These are phyloP conservation scores for Coriaria nepalensis DNA, from an alignment of 306 rosid genomes.

Conservation along the genomic window DNA sequence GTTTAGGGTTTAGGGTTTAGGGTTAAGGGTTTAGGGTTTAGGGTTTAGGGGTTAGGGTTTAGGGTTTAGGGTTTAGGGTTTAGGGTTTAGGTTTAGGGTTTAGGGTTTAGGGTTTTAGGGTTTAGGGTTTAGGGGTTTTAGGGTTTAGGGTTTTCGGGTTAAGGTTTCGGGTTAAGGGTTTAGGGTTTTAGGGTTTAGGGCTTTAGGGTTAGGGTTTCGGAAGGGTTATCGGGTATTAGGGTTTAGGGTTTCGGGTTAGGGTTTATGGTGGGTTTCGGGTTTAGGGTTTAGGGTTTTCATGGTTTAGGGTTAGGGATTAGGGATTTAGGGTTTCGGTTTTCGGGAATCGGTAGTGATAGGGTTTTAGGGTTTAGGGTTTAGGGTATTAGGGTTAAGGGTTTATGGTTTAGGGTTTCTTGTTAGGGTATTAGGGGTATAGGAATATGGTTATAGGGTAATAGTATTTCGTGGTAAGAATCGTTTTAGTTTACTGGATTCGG, in stretches of 20 bases:
- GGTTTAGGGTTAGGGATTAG: constrained; percentile 8
- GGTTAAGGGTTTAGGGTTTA: constrained; percentile 6
- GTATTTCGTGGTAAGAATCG: constrained; percentile 17
- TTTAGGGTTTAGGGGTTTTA: constrained; percentile 5
- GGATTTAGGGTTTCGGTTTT: constrained; percentile 11
- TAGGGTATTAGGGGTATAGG: constrained; percentile 15
- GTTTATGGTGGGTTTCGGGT: constrained; percentile 1
- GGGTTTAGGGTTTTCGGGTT: constrained; percentile 13
- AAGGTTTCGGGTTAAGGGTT: constrained; percentile 13
- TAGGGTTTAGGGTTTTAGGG: constrained; percentile 8
- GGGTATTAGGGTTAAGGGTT: constrained; percentile 10
- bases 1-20: constrained; percentile 10
- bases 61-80: constrained; percentile 5
- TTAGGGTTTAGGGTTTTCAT: constrained; percentile 1
- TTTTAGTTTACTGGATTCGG: constrained; percentile 3
- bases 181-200: constrained; percentile 9
- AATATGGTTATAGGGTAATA: constrained; percentile 5
- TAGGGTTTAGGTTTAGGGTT: constrained; percentile 11
- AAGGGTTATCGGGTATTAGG: not conserved
- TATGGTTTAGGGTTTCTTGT: constrained; percentile 6
- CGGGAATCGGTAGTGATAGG: constrained; percentile 11
- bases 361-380: constrained; percentile 6
- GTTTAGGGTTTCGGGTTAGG: constrained; percentile 5
- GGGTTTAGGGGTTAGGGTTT: constrained; percentile 7
- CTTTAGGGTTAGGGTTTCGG: constrained; percentile 6